Evolutionary conservation across 768 basidiomycete genomes (phyloP), one percentile per base, ranked within the genome.

Genomic region (Kwoniella heveanensis): DNA sequence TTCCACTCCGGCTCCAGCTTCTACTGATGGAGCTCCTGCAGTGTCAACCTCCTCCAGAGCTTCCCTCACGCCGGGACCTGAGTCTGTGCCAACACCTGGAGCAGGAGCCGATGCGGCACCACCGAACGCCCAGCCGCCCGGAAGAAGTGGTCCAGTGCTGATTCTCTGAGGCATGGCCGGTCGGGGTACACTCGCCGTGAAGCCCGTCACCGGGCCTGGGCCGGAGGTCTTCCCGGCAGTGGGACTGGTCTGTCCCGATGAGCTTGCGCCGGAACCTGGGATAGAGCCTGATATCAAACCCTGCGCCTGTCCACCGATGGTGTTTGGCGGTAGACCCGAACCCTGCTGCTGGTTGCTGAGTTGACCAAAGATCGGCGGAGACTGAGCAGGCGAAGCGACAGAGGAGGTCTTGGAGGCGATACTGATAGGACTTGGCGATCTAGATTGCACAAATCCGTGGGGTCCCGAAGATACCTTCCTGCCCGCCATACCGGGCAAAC

Each of bases 91-190:
- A 8, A 44, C 10, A 3, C 19, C 39, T 44, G 10, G 39, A 44
- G 32, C 32, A 32, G 49, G 13, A n/a, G 58, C 25, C 0, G 27
- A 7, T 17, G 32, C 29, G n/a, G 58, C 56, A 26, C 49, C 51
- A 8, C 60, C 55, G 32, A 65, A 65, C 15, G 66, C 39, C 72
- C 72, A 77, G 17, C 68, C 75, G 9, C 75, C 75, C 12, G 76
- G 76, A 17, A 74, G 44, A 30, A 70, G 65, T 12, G 65, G 67
- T n/a, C 76, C 76, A 12, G 76, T 74, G 51, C 73, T 74, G 39
- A 71, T 67, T 24, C 76, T 47, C 10, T 53, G 53, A 12, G 62
- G 55, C 57, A 71, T 66, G 25, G 59, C 55, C 6, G 76, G 73
- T 50, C 74, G 56, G 13, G 57, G 51, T 13, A 64, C 54, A 19